A percentile compares a stretch with the other conserved stretches of the same genome.
phyloP scores from a whole-genome alignment of 495 filamentous ascomycete species.

The Talaromyces trachyspermus region DNA sequence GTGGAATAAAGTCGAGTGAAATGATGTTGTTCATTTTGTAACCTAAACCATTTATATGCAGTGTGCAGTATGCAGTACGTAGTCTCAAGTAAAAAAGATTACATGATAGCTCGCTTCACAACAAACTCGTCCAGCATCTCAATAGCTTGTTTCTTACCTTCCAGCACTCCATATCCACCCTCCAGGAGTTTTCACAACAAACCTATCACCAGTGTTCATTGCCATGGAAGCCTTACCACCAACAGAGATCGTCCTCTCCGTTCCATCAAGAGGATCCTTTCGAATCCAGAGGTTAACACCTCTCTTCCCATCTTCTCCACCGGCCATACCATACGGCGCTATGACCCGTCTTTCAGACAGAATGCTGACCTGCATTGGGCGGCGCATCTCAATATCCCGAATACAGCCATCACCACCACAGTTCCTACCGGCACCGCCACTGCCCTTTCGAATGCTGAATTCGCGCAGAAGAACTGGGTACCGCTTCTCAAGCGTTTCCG shows the following conservation, averaged over 20 bases:
- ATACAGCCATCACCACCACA: constrained; percentile 83
- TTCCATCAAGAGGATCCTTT: constrained; percentile 41
- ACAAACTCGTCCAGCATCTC: constrained; percentile 10
- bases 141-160: background rate
- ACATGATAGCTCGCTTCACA: constrained; percentile 4
- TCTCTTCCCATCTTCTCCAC: constrained; percentile 72
- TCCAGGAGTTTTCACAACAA: constrained; percentile 60
- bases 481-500: constrained; percentile 89
- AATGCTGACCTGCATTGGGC: constrained; percentile 82
- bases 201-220: constrained; percentile 79
- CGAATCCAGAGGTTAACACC: constrained; percentile 86
- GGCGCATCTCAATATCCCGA: constrained; percentile 89
- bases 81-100: background rate
- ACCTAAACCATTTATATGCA: too few relatives aligned
- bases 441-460: constrained; percentile 66
- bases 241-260: constrained; percentile 69
- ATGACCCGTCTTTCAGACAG: constrained; percentile 82
- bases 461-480: constrained; percentile 84
- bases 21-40: too few relatives aligned
- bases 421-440: constrained; percentile 66
- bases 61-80: too few relatives aligned
- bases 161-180: constrained; percentile 41
- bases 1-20: too few relatives aligned
- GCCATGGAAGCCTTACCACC: constrained; percentile 90
- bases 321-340: constrained; percentile 79